Evolutionary conservation across 352 stramenopile genomes (phyloP).

Genomic region (Globisporangium echinulatum): DNA sequence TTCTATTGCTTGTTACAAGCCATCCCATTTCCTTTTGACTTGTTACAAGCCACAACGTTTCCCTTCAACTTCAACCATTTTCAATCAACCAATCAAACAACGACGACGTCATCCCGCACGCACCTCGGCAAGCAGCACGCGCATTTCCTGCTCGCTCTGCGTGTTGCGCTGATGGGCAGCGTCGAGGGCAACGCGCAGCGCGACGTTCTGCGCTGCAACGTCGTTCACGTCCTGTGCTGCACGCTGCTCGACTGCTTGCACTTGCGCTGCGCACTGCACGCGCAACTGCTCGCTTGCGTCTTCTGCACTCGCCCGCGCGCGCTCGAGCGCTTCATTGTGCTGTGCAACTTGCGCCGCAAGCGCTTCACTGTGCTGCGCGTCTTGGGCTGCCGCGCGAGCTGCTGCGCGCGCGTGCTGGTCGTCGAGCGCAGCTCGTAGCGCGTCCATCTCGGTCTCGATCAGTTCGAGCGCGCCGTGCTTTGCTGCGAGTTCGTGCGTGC

Average conservation of each 20-base stretch:
- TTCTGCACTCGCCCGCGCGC: constrained; percentile 19
- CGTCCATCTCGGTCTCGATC: constrained; percentile 66
- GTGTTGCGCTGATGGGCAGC: constrained; percentile 33
- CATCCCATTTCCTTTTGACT: neutral
- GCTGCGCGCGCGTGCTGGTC: constrained; percentile 57
- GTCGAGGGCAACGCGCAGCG: constrained; percentile 37
- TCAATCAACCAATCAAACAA: neutral
- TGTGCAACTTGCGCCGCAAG: constrained; percentile 43
- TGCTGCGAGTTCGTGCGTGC: constrained; percentile 30
- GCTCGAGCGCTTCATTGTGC: constrained; percentile 38
- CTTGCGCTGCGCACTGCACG: constrained; percentile 25
- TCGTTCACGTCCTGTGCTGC: constrained; percentile 35
- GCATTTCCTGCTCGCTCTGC: constrained; percentile 61
- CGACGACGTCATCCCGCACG: neutral
- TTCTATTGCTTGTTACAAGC: neutral
- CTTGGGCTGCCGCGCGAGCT: constrained; percentile 36
- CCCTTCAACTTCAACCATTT: neutral
- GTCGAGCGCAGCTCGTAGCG: constrained; percentile 38
- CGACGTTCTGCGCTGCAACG: constrained; percentile 39
- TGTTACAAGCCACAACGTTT: neutral
- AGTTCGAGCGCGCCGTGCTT: constrained; percentile 56
- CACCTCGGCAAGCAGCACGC: constrained; percentile 55
- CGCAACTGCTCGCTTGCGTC: constrained; percentile 29
- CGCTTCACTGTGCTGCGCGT: constrained; percentile 41
- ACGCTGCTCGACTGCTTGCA: constrained; percentile 26